Base-by-base conservation (phyloP, 176 grass and related monocot genomes). In the Saccharum spontaneum region DNA sequence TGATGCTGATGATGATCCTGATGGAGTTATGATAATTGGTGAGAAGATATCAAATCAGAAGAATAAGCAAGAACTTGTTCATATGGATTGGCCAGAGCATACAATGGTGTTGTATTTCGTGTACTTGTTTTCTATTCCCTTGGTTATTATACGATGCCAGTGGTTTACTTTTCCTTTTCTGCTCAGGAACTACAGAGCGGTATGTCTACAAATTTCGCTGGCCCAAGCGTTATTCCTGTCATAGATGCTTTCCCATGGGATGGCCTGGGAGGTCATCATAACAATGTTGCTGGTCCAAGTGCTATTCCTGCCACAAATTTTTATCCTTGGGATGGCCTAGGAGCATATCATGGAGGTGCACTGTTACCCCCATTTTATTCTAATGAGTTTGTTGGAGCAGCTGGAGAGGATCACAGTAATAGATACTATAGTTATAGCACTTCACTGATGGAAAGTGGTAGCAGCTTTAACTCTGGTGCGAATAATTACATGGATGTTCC, bases 1-100 rank as follows among this genome's bases (percentile, higher is more conserved):
- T 54, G 92, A 98, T 83, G 89, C 70, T 84, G 92, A 94, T 85
- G 85, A 74, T 83, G 83, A 88, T 83, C 65, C 62, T 70, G 83
- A 91, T 87, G 89, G 63, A 57, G 63, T 92, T 87, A 57, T 74
- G 34, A 86, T 88, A 22, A 77, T 89, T 86, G 79, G 85, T 79
- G 85, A 90, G 77, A 91, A 76, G 26, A 78, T 66, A 48, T 66
- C 79, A n/a, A 79, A 83, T 86, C 80, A 86, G 39, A 93, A 90
- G 75, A 86, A 91, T 70, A 95, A 94, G 67, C 85, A 91, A 81
- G 87, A 69, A 74, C 22, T 77, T 82, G 59, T 80, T 85, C 75
- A 87, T 87, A 83, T 73, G 20, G 41, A 87, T 67, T 94, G 68
- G 80, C 33, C 30, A 74, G 83, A 77, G 24, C 87, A 88, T 62